Base-by-base conservation (phyloP, 1,139 yeast genomes). In the Lodderomyces beijingensis region DNA sequence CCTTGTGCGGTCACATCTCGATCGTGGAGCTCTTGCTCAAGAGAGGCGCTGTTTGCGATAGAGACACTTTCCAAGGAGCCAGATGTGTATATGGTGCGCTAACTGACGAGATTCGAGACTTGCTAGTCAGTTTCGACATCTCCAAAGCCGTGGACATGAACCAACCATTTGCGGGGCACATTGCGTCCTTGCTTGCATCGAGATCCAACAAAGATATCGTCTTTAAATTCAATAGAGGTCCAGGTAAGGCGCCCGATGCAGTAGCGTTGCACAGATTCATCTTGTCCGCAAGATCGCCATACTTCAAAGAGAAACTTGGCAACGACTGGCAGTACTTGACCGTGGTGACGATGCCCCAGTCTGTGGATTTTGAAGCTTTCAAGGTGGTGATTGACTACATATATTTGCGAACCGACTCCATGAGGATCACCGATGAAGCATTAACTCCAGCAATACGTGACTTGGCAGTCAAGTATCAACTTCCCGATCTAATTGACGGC, bases 21-120 rank as follows among this genome's bases (percentile, higher is more conserved):
- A 67, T 83, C 6, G 93, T 84, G 11, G 66, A 63, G 37, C 55
- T 79, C 33, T 57, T 84, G 19, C 59, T 84, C 8, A 43, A 53
- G 18, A 66, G 79, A 33, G 94, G 94, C 5, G 88, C 93, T 0
- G 67, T 77, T 2, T 81, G 89, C 53, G 89, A 82, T 51, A 65
- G 88, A 48, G 91, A 83, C 48, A 79, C 88, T 14, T 78, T 77
- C 49, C 85, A 83, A 53, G 93, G 94, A 2, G 87, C 82, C 8
- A 65, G 93, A 28, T 83, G 91, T 43, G 67, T 83, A 2, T 82
- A 84, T 49, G 93, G 89, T 2, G 93, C 93, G 0, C 55, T 84
- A 36, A 84, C 73, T 16, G 87, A 81, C 46, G 56, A 62, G 9
- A 84, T 84, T 16, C 55, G 88, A 30, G 70, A 74, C 33, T 51